Conservation (phyloP, 352 stramenopile species). For the Globisporangium iwayamae region DNA sequence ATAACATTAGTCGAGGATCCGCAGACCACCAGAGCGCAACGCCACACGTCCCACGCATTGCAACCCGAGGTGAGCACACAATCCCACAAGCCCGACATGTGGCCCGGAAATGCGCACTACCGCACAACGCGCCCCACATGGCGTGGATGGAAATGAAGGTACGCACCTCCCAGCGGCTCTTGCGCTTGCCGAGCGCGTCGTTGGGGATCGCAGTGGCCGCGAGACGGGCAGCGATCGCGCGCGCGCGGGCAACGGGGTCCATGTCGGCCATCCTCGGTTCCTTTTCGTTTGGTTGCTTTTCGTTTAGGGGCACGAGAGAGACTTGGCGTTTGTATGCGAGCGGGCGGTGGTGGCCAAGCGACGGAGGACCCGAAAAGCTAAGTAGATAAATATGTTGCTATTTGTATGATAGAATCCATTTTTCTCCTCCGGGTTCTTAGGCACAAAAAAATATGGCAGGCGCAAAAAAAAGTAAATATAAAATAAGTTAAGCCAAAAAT, state of each 20-base stretch:
- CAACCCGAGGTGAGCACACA: constrained; percentile 8
- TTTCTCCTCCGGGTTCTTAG: too few relatives aligned
- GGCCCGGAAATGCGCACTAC: neutral
- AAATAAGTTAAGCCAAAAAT: too few relatives aligned
- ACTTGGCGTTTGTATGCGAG: constrained; percentile 10
- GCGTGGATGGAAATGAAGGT: constrained; percentile 1
- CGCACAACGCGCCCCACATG: neutral
- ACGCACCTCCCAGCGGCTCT: constrained; percentile 81
- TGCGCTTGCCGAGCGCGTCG: constrained; percentile 75
- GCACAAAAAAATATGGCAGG: too few relatives aligned
- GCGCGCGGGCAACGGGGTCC: constrained; percentile 76
- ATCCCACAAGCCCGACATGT: neutral
- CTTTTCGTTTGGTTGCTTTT: neutral
- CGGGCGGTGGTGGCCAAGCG: neutral
- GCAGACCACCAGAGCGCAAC: neutral
- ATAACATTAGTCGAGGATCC: neutral
- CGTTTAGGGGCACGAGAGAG: neutral
- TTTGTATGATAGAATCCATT: too few relatives aligned
- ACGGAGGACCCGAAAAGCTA: too few relatives aligned
- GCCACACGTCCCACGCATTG: neutral
- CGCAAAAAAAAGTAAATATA: too few relatives aligned
- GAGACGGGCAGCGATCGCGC: constrained; percentile 79
- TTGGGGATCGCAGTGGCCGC: constrained; percentile 65
- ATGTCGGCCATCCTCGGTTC: constrained; percentile 35
- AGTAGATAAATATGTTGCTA: too few relatives aligned